phyloP scores from a whole-genome alignment of 306 rosid species.

The Castanea sativa region DNA sequence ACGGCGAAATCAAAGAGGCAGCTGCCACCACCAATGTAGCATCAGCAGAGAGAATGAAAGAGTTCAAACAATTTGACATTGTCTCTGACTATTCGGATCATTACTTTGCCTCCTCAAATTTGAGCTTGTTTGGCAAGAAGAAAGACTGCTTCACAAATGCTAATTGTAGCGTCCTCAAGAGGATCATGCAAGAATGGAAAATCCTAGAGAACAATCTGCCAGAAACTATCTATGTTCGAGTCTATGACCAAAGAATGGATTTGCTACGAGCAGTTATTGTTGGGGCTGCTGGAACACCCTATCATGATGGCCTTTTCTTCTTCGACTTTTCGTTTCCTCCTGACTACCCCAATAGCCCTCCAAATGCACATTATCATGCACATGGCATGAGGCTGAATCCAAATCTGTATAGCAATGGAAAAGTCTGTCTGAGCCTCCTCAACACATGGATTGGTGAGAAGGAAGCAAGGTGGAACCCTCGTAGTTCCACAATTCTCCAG shows the following conservation, averaged over 20 bases:
- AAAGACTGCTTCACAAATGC: not conserved
- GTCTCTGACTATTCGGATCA: not conserved
- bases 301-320: conserved; percentile 9
- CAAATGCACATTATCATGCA: not conserved
- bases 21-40: too few species aligned
- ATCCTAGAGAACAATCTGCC: not conserved
- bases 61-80: conserved; percentile 5
- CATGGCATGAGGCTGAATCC: not conserved
- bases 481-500: not conserved
- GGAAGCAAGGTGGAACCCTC: not conserved
- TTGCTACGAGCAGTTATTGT: not conserved
- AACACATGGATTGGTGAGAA: not conserved
- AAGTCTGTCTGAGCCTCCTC: not conserved
- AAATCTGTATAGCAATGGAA: not conserved
- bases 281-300: conserved; percentile 3
- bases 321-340: not conserved
- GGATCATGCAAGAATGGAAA: not conserved
- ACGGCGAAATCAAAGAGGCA: too few species aligned
- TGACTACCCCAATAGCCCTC: not conserved
- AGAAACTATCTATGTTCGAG: not conserved
- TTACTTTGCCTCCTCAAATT: not conserved
- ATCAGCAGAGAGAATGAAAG: too few species aligned
- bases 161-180: not conserved
- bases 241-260: not conserved
- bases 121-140: not conserved